phyloP scores from a whole-genome alignment of 2,329 filamentous ascomycete species.

The Metarhizium humberi region DNA sequence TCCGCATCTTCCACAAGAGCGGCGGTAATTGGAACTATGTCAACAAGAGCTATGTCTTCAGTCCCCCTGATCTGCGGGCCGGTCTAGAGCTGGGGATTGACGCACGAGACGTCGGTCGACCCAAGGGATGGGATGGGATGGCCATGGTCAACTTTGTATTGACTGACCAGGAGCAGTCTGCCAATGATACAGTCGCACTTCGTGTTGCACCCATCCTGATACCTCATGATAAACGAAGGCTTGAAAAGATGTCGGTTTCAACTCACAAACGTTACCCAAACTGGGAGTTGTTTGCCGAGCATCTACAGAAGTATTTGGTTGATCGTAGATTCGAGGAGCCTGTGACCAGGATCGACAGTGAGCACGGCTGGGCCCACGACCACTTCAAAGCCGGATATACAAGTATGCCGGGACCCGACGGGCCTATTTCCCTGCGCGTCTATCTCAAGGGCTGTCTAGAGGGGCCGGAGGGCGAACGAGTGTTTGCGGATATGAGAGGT shows the following conservation, averaged over 20 bases:
- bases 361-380: conserved; percentile 13
- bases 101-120: conserved; percentile 18
- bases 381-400: background rate
- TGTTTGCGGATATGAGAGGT: background rate
- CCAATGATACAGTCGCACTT: conserved; percentile 20
- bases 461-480: background rate
- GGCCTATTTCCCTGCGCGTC: background rate
- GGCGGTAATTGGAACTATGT: conserved; percentile 17
- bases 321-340: background rate
- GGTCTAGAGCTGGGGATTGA: conserved; percentile 28
- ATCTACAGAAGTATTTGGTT: background rate
- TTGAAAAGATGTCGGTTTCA: conserved; percentile 16
- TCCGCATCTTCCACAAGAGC: conserved; percentile 19
- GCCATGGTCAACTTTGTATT: conserved; percentile 21
- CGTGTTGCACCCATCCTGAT: conserved; percentile 27
- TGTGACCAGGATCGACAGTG: background rate
- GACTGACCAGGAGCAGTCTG: conserved; percentile 8
- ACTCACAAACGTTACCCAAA: background rate
- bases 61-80: conserved; percentile 12
- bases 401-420: background rate
- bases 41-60: conserved; percentile 18
- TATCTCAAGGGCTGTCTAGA: background rate
- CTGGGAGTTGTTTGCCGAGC: background rate
- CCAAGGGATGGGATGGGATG: conserved; percentile 17
- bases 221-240: conserved; percentile 26